Conservation (phyloP, 1,284 basidiomycete species). For the Malassezia equina region DNA sequence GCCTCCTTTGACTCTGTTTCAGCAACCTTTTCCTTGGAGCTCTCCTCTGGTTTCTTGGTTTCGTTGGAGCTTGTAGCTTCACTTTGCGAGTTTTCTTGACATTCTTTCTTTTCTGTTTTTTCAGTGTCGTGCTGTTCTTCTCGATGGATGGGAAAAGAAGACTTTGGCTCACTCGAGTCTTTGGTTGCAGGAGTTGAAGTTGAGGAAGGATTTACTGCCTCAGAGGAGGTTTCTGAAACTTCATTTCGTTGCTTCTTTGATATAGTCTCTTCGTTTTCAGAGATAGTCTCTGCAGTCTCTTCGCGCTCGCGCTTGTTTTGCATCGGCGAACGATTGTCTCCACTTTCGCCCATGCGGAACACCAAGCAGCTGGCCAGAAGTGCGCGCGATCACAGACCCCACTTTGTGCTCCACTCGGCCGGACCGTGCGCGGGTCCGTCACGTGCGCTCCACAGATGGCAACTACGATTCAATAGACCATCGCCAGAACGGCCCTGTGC, state of each 20-base stretch:
- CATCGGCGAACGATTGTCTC: neutral
- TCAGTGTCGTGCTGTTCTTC: neutral
- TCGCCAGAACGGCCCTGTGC: neutral
- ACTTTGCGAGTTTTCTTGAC: neutral
- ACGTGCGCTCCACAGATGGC: neutral
- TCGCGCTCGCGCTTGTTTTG: conserved; percentile 11
- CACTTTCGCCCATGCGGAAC: neutral
- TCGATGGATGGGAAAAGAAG: neutral
- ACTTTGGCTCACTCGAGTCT: neutral
- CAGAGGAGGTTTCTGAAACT: neutral
- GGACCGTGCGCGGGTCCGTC: conserved; percentile 2
- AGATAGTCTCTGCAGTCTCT: neutral
- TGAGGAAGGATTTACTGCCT: neutral
- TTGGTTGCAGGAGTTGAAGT: neutral
- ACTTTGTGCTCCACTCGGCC: conserved; percentile 1
- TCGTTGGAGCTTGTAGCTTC: neutral
- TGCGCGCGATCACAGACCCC: neutral
- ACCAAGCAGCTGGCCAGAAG: neutral
- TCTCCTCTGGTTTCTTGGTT: neutral
- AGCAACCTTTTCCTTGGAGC: neutral
- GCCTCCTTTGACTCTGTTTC: too few relatives aligned
- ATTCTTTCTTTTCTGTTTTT: neutral
- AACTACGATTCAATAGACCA: neutral
- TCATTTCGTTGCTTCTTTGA: conserved; percentile 1
- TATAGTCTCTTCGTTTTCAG: neutral